phyloP scores from a whole-genome alignment of 2,329 filamentous ascomycete genomes.

The Lachnellula subtilissima region DNA sequence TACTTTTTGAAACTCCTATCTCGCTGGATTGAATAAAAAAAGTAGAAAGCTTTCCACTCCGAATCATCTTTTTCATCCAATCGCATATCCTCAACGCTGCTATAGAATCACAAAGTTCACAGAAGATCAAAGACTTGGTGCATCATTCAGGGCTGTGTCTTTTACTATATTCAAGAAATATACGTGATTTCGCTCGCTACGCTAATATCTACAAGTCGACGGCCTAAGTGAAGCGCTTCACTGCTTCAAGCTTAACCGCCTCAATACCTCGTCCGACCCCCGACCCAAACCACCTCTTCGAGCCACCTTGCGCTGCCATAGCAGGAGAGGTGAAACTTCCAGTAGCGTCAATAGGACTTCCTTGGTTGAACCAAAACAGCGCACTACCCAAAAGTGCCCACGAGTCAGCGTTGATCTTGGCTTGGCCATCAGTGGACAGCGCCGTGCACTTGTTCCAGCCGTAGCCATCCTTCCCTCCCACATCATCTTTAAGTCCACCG shows the following conservation, averaged over 20 bases:
- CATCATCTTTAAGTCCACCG: neutral
- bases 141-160: no score
- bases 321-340: neutral
- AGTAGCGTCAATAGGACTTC: neutral
- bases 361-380: neutral
- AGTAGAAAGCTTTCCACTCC: no score
- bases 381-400: neutral
- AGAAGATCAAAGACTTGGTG: neutral
- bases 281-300: neutral
- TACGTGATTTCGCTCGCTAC: neutral
- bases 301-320: neutral
- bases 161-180: no score
- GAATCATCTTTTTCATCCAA: no score
- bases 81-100: no score
- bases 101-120: no score
- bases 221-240: neutral
- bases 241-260: neutral
- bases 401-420: neutral
- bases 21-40: neutral
- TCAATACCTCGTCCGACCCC: neutral
- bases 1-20: neutral
- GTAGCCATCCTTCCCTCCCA: neutral
- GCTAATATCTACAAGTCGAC: neutral
- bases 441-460: neutral
- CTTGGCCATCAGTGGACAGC: neutral